These are phyloP conservation scores for Microglena sp. DNA, from an alignment of 139 green algal genomes.

Conservation along the genomic window DNA sequence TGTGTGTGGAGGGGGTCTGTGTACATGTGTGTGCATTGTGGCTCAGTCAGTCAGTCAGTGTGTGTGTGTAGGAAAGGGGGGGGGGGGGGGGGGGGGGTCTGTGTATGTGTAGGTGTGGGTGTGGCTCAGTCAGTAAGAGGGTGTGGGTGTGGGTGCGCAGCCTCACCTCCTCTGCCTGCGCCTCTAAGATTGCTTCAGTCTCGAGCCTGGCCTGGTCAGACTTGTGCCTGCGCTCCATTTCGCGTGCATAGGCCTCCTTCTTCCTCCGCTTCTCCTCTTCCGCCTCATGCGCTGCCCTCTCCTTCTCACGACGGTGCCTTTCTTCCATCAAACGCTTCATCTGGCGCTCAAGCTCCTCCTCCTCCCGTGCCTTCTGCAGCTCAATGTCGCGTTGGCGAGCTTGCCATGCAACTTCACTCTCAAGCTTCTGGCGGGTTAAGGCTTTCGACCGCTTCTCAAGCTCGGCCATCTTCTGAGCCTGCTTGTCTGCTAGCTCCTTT, in stretches of 20 bases:
- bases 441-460: constrained; percentile 49
- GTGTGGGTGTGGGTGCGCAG: background rate
- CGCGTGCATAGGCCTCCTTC: constrained; percentile 17
- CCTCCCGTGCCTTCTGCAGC: background rate
- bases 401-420: background rate
- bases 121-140: background rate
- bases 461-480: constrained; percentile 48
- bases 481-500: constrained; percentile 56
- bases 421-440: constrained; percentile 33
- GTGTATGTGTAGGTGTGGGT: background rate
- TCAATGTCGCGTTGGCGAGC: background rate
- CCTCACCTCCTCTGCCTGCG: constrained; percentile 22
- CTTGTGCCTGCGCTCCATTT: constrained; percentile 58
- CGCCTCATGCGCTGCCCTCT: background rate
- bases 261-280: background rate
- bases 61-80: background rate
- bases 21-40: background rate
- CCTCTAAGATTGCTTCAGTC: constrained; percentile 54
- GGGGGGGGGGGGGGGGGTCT: too few species aligned
- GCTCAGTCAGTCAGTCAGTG: background rate
- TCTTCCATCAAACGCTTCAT: background rate
- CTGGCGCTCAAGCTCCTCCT: background rate
- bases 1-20: background rate
- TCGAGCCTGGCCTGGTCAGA: constrained; percentile 46
- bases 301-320: background rate